phyloP scores from a whole-genome alignment of 2,329 filamentous ascomycete genomes.

The Cladobotryum protrusum region DNA sequence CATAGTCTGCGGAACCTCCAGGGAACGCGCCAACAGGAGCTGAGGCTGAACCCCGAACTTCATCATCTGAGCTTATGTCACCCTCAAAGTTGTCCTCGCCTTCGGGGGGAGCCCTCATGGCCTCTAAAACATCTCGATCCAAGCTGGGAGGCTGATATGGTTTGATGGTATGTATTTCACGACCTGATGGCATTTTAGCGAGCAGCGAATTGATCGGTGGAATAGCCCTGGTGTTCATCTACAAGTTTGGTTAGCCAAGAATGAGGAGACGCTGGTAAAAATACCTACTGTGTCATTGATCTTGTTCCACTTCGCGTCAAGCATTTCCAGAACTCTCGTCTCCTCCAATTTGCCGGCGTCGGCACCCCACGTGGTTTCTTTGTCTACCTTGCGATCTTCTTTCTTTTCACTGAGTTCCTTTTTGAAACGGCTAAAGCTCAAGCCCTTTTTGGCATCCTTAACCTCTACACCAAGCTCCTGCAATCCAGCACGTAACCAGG shows the following conservation, averaged over 20 bases:
- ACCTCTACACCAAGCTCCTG: conserved; percentile 64
- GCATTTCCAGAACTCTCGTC: conserved; percentile 74
- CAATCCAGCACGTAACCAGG: conserved; percentile 75
- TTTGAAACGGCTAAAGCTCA: conserved; percentile 58
- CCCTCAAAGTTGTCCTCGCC: conserved; percentile 27
- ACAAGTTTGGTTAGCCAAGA: conserved; percentile 9
- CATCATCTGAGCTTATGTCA: conserved; percentile 34
- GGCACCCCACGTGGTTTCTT: conserved; percentile 65
- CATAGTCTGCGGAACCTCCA: conserved; percentile 37
- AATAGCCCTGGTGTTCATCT: conserved; percentile 76
- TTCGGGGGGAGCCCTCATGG: conserved; percentile 42
- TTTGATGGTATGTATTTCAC: conserved; percentile 73
- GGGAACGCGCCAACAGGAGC: conserved; percentile 46
- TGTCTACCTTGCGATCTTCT: conserved; percentile 75
- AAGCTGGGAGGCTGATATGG: conserved; percentile 61
- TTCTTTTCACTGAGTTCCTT: conserved; percentile 70
- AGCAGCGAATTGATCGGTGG: conserved; percentile 67
- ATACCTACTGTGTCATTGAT: conserved; percentile 78
- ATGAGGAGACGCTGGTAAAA: fast-evolving
- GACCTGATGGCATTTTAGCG: conserved; percentile 75
- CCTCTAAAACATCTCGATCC: conserved; percentile 57
- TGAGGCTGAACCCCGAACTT: conserved; percentile 23
- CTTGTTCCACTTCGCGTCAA: conserved; percentile 84
- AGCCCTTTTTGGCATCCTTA: conserved; percentile 46
- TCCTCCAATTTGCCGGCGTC: conserved; percentile 86